Conservation (phyloP, 2,329 filamentous ascomycete genomes). For the Epichloe uncinata region DNA sequence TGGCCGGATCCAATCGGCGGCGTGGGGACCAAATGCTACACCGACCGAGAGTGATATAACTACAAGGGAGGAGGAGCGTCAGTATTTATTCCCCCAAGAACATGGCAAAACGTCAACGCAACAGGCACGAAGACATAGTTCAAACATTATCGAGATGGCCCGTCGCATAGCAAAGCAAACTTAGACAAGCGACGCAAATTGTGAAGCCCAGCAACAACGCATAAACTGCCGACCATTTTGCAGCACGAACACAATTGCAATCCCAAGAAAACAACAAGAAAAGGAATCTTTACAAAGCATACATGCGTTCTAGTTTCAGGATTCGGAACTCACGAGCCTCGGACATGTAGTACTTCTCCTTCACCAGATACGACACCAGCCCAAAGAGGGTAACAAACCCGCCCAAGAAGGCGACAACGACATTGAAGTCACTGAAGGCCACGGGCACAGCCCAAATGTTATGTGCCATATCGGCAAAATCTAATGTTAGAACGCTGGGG, state of each 20-base stretch:
- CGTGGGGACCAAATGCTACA: constrained; percentile 64
- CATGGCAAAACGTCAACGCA: too few species aligned
- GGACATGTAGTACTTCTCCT: constrained; percentile 82
- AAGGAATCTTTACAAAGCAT: too few species aligned
- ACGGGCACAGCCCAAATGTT: constrained; percentile 29
- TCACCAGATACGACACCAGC: constrained; percentile 76
- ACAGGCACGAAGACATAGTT: too few species aligned
- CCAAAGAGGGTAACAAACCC: constrained; percentile 87
- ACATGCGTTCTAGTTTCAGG: not conserved
- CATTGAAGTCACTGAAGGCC: constrained; percentile 65
- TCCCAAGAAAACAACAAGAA: too few species aligned
- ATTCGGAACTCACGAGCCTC: constrained; percentile 59
- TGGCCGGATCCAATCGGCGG: constrained; percentile 61
- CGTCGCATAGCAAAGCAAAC: too few species aligned
- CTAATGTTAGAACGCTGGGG: constrained; percentile 10
- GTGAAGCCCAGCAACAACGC: too few species aligned
- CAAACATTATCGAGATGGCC: too few species aligned
- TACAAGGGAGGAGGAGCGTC: not conserved
- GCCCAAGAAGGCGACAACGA: constrained; percentile 65
- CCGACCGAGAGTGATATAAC: constrained; percentile 77
- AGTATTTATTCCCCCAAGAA: not conserved
- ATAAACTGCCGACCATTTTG: too few species aligned
- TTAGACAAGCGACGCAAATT: too few species aligned
- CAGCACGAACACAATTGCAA: too few species aligned
- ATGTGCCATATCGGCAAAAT: constrained; percentile 10